Evolutionary conservation across 306 rosid species (phyloP).

Genomic region (Corylus americana): DNA sequence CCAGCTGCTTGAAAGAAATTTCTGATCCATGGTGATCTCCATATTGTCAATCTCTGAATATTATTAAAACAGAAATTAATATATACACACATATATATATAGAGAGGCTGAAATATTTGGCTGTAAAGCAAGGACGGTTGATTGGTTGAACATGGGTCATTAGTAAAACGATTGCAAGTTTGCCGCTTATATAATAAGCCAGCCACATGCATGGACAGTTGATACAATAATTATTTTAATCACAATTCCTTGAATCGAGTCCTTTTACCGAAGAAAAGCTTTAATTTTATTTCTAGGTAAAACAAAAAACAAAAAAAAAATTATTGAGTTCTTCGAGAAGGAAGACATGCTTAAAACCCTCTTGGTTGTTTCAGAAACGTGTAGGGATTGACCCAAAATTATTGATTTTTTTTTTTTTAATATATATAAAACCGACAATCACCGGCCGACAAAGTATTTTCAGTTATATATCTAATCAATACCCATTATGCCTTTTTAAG

Average conservation of each 20-base stretch:
- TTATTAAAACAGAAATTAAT: not conserved
- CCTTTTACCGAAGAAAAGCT: not conserved
- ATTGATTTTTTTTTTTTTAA: not conserved
- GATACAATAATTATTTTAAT: not conserved
- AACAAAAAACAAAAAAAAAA: too few relatives aligned
- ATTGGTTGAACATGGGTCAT: conserved; percentile 1
- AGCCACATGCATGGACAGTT: not conserved
- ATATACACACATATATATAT: too few relatives aligned
- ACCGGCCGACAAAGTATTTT: not conserved
- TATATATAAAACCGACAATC: not conserved
- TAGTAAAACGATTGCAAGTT: not conserved
- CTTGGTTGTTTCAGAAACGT: not conserved
- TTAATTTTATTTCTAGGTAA: not conserved
- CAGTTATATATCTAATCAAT: not conserved
- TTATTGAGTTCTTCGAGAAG: not conserved
- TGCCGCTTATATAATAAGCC: conserved; percentile 2
- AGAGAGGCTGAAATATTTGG: not conserved
- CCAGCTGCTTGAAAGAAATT: conserved; percentile 44
- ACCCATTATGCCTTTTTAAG: not conserved
- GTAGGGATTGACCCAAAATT: not conserved
- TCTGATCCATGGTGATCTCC: conserved; percentile 25
- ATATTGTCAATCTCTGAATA: not conserved
- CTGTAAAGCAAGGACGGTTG: not conserved
- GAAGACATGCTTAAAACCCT: conserved; percentile 3
- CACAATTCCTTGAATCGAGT: too few relatives aligned